phyloP scores from a whole-genome alignment of 2,329 filamentous ascomycete species.

The Neoascochyta sp. region DNA sequence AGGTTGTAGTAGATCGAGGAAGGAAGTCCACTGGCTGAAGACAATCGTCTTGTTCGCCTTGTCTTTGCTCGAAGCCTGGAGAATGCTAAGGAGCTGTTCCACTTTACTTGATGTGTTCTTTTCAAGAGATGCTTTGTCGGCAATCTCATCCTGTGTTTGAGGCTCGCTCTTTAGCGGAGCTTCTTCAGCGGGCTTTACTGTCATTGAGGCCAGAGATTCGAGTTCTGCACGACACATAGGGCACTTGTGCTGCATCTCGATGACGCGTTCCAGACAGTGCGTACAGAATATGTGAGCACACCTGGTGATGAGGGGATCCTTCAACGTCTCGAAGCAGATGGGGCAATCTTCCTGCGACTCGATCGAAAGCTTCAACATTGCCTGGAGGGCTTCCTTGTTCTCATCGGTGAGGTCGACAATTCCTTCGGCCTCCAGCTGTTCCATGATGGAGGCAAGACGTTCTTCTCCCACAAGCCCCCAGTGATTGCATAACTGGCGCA shows the following conservation, averaged over 20 bases:
- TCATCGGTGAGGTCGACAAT: conserved; percentile 68
- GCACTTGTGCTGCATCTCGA: conserved; percentile 73
- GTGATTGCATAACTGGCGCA: conserved; percentile 84
- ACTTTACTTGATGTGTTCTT: conserved; percentile 71
- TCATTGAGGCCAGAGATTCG: conserved; percentile 41
- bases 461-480: conserved; percentile 73
- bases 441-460: conserved; percentile 68
- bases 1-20: conserved; percentile 67
- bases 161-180: conserved; percentile 20
- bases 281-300: conserved; percentile 80
- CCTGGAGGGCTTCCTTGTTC: conserved; percentile 68
- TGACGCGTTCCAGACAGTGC: conserved; percentile 68
- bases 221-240: conserved; percentile 77
- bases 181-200: conserved; percentile 65
- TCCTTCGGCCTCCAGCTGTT: conserved; percentile 63
- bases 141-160: conserved; percentile 28
- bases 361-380: conserved; percentile 70
- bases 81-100: conserved; percentile 70
- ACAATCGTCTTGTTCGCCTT: conserved; percentile 63
- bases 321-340: conserved; percentile 71
- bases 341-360: conserved; percentile 80
- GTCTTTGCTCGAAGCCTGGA: conserved; percentile 65
- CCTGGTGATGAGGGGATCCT: conserved; percentile 73
- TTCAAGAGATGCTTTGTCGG: conserved; percentile 55
- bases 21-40: conserved; percentile 75